These are phyloP conservation scores for Erodium texanum DNA, from an alignment of 441 rosid genomes.

Conservation along the genomic window DNA sequence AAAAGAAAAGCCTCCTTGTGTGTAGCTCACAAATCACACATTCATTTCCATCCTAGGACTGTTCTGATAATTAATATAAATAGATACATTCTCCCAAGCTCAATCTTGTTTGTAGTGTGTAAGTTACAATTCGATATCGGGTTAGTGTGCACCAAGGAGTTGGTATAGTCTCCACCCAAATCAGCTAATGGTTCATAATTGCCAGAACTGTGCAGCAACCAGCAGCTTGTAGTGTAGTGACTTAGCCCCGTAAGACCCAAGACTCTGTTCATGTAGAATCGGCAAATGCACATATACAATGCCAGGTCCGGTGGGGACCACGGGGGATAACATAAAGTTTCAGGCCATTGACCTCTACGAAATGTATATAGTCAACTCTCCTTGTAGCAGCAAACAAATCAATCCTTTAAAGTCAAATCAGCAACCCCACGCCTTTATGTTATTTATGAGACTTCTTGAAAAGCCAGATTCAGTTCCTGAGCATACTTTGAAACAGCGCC, in stretches of 20 bases:
- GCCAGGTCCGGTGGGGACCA: constrained; percentile 5
- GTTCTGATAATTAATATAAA: neutral
- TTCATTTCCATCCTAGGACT: neutral
- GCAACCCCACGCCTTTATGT: constrained; percentile 15
- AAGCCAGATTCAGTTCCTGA: constrained; percentile 68
- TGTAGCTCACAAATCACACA: neutral
- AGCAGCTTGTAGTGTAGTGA: constrained; percentile 6
- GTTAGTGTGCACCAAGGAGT: constrained; percentile 1
- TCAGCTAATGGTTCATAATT: constrained; percentile 8
- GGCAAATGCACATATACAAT: constrained; percentile 27
- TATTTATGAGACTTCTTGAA: constrained; percentile 58
- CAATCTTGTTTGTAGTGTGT: too few species aligned
- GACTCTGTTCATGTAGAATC: constrained; percentile 21
- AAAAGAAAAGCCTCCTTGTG: neutral
- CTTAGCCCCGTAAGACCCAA: constrained; percentile 21
- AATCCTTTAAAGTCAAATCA: constrained; percentile 21
- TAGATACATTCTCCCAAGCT: too few species aligned
- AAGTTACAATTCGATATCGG: neutral
- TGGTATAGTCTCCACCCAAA: constrained; percentile 1
- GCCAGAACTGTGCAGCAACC: constrained; percentile 23
- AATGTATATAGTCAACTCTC: constrained; percentile 15
- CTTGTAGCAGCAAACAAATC: constrained; percentile 20
- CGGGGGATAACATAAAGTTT: neutral
- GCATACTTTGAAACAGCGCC: constrained; percentile 70
- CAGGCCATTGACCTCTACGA: neutral